These are phyloP conservation scores for Ambrosiella xylebori DNA, from an alignment of 2,329 filamentous ascomycete species.

Conservation along the genomic window DNA sequence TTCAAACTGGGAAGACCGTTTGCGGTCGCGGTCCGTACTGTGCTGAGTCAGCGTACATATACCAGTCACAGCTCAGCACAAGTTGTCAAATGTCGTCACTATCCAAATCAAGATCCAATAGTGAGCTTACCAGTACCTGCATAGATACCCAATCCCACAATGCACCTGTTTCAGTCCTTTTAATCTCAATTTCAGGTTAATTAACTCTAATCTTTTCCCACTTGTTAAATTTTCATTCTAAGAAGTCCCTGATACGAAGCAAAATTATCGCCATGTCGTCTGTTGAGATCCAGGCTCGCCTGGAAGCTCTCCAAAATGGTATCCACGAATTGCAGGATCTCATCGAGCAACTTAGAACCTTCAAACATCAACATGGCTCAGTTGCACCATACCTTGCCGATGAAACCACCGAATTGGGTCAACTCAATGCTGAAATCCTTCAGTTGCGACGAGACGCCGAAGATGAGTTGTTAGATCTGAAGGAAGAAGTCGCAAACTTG, in stretches of 20 bases:
- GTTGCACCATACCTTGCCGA: conserved; percentile 32
- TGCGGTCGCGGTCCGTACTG: neutral
- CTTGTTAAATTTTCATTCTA: neutral
- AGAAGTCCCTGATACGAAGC: neutral
- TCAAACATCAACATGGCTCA: conserved; percentile 42
- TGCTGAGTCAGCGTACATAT: conserved; percentile 7
- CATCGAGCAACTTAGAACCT: conserved; percentile 39
- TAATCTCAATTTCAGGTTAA: neutral
- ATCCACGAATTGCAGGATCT: conserved; percentile 39
- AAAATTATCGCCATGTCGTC: conserved; percentile 30
- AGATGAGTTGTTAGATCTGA: conserved; percentile 66
- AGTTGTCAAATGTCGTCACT: conserved; percentile 11
- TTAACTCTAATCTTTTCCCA: neutral
- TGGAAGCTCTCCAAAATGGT: conserved; percentile 42
- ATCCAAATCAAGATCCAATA: neutral
- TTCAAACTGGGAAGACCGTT: neutral
- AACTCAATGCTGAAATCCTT: conserved; percentile 46
- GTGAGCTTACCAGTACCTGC: neutral
- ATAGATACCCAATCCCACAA: neutral
- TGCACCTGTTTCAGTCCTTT: neutral
- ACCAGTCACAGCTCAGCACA: neutral
- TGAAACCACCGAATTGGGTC: conserved; percentile 34
- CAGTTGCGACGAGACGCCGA: conserved; percentile 60
- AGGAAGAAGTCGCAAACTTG: conserved; percentile 61
- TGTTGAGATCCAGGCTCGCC: conserved; percentile 43